Evolutionary conservation across 176 grass and related monocot genomes (phyloP).

Genomic region (Oryza officinalis): DNA sequence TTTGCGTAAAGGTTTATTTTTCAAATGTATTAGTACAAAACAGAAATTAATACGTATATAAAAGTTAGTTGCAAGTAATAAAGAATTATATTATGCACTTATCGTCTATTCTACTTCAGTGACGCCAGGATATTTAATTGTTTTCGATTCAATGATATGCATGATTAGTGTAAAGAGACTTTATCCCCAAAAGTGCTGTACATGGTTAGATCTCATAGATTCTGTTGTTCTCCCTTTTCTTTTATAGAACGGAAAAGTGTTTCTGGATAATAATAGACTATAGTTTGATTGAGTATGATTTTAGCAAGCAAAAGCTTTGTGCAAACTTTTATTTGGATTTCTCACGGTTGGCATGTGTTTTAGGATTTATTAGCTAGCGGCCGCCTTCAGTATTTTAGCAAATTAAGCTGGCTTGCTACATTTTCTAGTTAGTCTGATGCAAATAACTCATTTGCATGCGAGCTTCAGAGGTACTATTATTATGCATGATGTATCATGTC

Average conservation of each 20-base stretch:
- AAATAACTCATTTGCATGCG: neutral
- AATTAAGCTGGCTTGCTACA: neutral
- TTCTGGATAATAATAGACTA: neutral
- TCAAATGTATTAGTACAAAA: neutral
- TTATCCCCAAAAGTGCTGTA: neutral
- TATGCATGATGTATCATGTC: neutral
- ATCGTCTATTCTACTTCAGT: neutral
- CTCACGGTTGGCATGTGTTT: neutral
- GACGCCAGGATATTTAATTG: conserved; percentile 4
- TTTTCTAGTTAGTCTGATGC: neutral
- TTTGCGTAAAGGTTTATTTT: neutral
- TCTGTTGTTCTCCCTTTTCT: neutral
- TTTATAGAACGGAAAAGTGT: neutral
- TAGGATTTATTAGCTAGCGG: neutral
- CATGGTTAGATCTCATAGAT: conserved; percentile 11
- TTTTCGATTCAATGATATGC: neutral
- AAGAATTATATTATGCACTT: neutral
- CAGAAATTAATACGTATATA: neutral
- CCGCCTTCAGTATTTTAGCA: neutral
- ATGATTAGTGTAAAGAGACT: conserved; percentile 9
- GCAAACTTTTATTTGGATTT: neutral
- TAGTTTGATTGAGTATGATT: neutral
- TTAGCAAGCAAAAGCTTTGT: neutral
- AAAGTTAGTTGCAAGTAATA: neutral
- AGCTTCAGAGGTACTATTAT: neutral